Evolutionary conservation across 768 basidiomycete species (phyloP), one percentile per base, ranked within the genome.

Genomic region (Russula emetica): DNA sequence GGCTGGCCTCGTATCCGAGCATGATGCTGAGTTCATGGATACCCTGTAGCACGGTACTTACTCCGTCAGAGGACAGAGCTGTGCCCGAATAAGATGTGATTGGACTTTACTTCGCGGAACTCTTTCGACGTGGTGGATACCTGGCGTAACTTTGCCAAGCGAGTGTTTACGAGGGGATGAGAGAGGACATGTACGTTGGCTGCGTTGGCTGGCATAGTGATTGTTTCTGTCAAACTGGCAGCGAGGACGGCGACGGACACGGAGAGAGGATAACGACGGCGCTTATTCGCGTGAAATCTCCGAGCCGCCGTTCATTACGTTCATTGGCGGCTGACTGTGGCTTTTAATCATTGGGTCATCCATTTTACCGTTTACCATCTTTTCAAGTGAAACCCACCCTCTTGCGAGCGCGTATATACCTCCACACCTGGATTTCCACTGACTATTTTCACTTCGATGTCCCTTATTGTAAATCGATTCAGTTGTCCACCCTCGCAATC

Each of bases 1-100:
- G 80, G 20, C 84, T 85, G 2, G 94, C 90, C 73, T 95, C 94
- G 58, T 92, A 83, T n/a, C 88, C 94, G 34, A 96, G 73, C 55
- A 94, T 80, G 56, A 87, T 73, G 67, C 88, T 87, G 71, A 96
- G 83, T 62, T 85, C 84, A 66, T 85, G 79, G 60, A 94, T 83
- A 14, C 86, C 87, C 88, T 92, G 63, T 20, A 42, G 54, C 16
- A 53, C 26, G 64, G 32, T 20, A 42, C 61, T 58, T n/a, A n/a
- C n/a, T n/a, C n/a, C n/a, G n/a, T n/a, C 40, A 66, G 64, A 34
- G 36, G 36, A 50, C 36, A 44, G 28, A 16, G 28, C n/a, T 18
- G 13, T n/a, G 22, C 22, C 38, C 52, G 24, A 32, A 38, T 7
- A 36, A 36, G 30, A 22, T 22, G 22, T 22, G 36, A 54, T 32